Percentiles rank a stretch among this genome's conserved stretches.
phyloP scores from a whole-genome alignment of 768 basidiomycete genomes.

The Hydnum rufescens region DNA sequence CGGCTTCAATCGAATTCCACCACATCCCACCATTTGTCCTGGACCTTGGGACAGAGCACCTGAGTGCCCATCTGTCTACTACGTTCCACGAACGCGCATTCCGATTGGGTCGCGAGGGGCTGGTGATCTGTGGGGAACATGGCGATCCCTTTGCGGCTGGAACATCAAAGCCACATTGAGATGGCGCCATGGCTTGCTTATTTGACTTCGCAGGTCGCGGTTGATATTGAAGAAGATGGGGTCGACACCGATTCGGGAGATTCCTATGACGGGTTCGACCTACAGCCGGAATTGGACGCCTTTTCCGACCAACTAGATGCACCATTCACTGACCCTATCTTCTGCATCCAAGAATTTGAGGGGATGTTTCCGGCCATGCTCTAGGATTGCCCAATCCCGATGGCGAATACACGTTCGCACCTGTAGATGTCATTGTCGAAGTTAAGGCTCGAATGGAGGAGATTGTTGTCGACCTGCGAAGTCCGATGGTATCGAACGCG shows the following conservation, averaged over 20 bases:
- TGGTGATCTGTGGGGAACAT: too few relatives aligned
- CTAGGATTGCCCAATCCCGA: constrained; percentile 24
- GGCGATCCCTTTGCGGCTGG: too few relatives aligned
- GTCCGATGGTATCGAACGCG: constrained; percentile 31
- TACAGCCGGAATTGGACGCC: neutral
- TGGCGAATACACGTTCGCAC: neutral
- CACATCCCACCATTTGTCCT: neutral
- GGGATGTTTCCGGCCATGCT: constrained; percentile 25
- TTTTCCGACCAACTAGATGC: neutral
- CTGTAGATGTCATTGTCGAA: neutral
- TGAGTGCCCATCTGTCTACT: neutral
- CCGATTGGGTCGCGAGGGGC: too few relatives aligned
- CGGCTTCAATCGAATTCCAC: too few relatives aligned
- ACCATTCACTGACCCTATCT: constrained; percentile 18
- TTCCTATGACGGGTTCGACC: too few relatives aligned
- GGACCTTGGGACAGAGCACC: neutral
- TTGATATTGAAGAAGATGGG: too few relatives aligned
- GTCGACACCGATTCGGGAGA: too few relatives aligned
- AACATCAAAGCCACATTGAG: too few relatives aligned
- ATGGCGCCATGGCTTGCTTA: too few relatives aligned
- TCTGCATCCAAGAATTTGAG: constrained; percentile 41
- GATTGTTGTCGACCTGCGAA: neutral
- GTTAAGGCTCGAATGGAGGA: neutral
- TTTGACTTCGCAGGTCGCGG: too few relatives aligned
- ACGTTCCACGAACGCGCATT: too few relatives aligned